A percentile compares a stretch with the other conserved stretches of the same genome.
phyloP scores from a whole-genome alignment of 2,329 filamentous ascomycete species.

The Rachicladosporium sp. region DNA sequence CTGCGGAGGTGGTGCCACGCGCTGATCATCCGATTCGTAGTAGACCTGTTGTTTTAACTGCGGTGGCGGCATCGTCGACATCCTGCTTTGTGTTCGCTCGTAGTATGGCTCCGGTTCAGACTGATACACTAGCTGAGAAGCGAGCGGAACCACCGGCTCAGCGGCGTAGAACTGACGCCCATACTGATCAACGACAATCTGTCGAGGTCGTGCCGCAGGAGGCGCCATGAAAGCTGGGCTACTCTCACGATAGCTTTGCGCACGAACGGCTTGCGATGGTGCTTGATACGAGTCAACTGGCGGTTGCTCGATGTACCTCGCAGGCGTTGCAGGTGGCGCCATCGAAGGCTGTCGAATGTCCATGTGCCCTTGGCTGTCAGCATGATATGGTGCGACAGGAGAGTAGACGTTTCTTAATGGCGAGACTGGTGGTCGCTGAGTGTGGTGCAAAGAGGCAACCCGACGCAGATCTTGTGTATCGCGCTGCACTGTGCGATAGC shows the following conservation, averaged over 20 bases:
- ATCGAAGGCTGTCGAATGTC: slow-evolving; percentile 21
- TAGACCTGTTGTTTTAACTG: slow-evolving; percentile 1
- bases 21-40: slow-evolving; percentile 28
- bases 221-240: slow-evolving; percentile 33
- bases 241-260: slow-evolving; percentile 20
- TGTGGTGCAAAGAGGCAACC: slow-evolving; percentile 36
- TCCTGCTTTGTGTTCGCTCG: slow-evolving; percentile 47
- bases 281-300: slow-evolving; percentile 27
- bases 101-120: slow-evolving; percentile 35
- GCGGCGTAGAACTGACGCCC: slow-evolving; percentile 66
- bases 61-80: slow-evolving; percentile 14
- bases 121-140: slow-evolving; percentile 10
- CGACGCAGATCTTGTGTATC: slow-evolving; percentile 36
- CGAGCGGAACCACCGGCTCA: slow-evolving; percentile 33
- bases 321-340: neutral
- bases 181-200: slow-evolving; percentile 67
- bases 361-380: slow-evolving; percentile 30
- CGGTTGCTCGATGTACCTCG: slow-evolving; percentile 24
- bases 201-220: slow-evolving; percentile 37
- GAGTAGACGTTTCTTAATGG: slow-evolving; percentile 29
- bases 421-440: slow-evolving; percentile 32
- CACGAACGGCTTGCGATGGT: slow-evolving; percentile 12
- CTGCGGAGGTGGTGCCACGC: slow-evolving; percentile 17
- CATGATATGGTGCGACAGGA: slow-evolving; percentile 26
- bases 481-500: slow-evolving; percentile 25